These are phyloP conservation scores for Viridothelium virens DNA, from an alignment of 495 filamentous ascomycete genomes.

Conservation along the genomic window DNA sequence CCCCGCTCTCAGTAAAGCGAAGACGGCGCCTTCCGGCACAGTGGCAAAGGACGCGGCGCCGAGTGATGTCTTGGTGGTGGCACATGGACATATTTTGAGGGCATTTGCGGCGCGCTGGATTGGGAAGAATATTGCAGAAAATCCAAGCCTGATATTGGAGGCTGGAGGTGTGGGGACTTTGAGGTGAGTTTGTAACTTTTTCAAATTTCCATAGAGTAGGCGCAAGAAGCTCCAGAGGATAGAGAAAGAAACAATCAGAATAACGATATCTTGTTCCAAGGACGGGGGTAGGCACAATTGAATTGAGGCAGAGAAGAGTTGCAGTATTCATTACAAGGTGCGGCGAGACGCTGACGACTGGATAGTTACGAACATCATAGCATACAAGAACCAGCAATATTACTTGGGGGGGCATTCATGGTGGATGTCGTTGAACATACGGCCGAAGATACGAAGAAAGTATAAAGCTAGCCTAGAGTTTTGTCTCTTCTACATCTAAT, in stretches of 20 bases:
- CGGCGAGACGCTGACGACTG: conserved; percentile 22
- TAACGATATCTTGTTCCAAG: not conserved
- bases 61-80: conserved; percentile 38
- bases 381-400: conserved; percentile 60
- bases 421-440: conserved; percentile 44
- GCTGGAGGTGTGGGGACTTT: conserved; percentile 52
- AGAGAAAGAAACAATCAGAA: conserved; percentile 1
- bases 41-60: conserved; percentile 20
- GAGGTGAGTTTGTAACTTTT: conserved; percentile 38
- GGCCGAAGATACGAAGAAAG: conserved; percentile 23
- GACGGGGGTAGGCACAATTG: not conserved
- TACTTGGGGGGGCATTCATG: conserved; percentile 59
- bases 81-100: conserved; percentile 39
- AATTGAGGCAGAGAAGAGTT: not conserved
- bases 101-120: conserved; percentile 34
- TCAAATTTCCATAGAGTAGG: too few relatives aligned
- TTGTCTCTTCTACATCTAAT: not conserved
- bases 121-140: conserved; percentile 26
- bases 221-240: not conserved
- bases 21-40: conserved; percentile 18
- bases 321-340: not conserved
- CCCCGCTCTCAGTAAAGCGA: conserved; percentile 31
- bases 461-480: not conserved
- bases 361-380: conserved; percentile 54
- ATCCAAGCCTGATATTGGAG: conserved; percentile 39